These are phyloP conservation scores for Colletotrichum shisoi DNA, from an alignment of 2,329 filamentous ascomycete species.

Conservation along the genomic window DNA sequence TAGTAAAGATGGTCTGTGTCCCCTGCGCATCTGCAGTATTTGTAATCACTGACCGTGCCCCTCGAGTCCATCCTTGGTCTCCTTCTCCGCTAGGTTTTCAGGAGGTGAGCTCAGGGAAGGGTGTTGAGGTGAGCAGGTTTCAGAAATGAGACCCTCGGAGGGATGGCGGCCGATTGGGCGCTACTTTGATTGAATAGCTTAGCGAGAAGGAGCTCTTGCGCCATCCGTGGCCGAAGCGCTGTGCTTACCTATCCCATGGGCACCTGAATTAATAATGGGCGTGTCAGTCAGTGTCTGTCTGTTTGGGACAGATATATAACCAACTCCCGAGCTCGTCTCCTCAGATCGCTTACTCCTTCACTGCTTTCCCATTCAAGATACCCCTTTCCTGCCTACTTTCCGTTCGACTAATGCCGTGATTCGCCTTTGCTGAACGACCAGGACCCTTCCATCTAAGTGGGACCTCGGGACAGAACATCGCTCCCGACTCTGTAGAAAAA, in stretches of 20 bases:
- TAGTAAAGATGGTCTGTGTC: too few species aligned
- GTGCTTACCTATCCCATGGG: neutral
- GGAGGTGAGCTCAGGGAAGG: neutral
- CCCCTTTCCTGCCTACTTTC: neutral
- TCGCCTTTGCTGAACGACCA: neutral
- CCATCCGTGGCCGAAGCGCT: slow-evolving; percentile 27
- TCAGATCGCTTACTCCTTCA: neutral
- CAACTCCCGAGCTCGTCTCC: neutral
- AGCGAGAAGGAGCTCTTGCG: slow-evolving; percentile 31
- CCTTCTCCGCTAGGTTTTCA: too few species aligned
- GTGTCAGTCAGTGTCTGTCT: neutral
- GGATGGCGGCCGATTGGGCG: slow-evolving; percentile 24
- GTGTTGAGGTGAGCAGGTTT: slow-evolving; percentile 39
- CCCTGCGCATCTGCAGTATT: too few species aligned
- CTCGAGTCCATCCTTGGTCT: too few species aligned
- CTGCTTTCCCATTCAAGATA: slow-evolving; percentile 8
- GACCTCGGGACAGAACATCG: neutral
- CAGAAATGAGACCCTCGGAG: slow-evolving; percentile 33
- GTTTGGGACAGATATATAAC: slow-evolving; percentile 30
- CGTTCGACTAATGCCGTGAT: slow-evolving; percentile 1
- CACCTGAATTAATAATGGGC: slow-evolving; percentile 33
- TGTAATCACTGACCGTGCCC: too few species aligned
- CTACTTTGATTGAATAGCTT: neutral
- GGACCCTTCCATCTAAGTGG: slow-evolving; percentile 5
- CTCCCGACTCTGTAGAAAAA: neutral